Percentiles rank a stretch among this genome's conserved stretches.
These are phyloP conservation scores for Candida sonorensis DNA, from an alignment of 805 yeast species.

Conservation along the genomic window DNA sequence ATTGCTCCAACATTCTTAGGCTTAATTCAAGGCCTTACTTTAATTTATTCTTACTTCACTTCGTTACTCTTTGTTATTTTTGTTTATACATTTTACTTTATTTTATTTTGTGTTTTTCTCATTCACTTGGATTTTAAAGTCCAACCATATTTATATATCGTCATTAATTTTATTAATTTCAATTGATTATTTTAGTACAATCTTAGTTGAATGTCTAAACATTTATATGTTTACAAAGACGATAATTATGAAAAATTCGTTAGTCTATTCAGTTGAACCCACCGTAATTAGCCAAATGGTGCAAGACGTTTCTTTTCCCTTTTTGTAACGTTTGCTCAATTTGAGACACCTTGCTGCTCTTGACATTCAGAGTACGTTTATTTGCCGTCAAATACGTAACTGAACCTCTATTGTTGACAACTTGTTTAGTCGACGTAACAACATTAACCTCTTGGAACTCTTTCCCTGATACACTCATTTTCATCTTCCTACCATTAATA, in stretches of 20 bases:
- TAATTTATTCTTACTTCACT: background rate
- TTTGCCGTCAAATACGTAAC: slow-evolving; percentile 21
- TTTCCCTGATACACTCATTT: slow-evolving; percentile 19
- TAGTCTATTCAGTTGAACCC: slow-evolving; percentile 7
- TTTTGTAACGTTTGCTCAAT: slow-evolving; percentile 15
- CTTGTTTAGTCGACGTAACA: slow-evolving; percentile 20
- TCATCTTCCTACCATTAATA: slow-evolving; percentile 10
- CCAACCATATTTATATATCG: no score
- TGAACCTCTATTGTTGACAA: slow-evolving; percentile 19
- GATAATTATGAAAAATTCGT: no score
- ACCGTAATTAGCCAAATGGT: slow-evolving; percentile 9
- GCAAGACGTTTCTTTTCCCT: slow-evolving; percentile 8
- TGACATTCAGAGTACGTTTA: slow-evolving; percentile 2
- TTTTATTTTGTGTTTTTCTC: no score
- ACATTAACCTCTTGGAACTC: slow-evolving; percentile 24
- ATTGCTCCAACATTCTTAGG: no score
- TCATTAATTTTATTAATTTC: no score
- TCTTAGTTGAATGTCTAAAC: no score
- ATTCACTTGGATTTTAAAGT: no score
- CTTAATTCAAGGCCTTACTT: no score
- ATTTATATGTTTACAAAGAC: no score
- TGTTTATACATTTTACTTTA: background rate
- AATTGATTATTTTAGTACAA: no score
- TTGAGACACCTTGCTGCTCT: slow-evolving; percentile 11
- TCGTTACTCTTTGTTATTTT: background rate